Percentiles rank a stretch among this genome's conserved stretches.
These are phyloP conservation scores for Fusarium sp. DNA, from an alignment of 2,329 filamentous ascomycete genomes.

Conservation along the genomic window DNA sequence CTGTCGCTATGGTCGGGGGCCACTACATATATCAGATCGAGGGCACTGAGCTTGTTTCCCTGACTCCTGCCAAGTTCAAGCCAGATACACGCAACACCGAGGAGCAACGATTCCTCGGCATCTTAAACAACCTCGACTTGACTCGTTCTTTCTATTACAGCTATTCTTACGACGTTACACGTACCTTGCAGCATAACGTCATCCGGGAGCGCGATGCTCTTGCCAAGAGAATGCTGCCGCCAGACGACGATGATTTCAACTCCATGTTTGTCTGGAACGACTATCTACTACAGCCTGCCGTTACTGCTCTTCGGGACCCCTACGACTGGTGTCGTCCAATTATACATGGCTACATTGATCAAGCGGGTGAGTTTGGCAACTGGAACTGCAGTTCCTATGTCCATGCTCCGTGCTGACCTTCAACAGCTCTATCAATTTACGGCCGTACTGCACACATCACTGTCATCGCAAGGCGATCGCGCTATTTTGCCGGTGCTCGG, in stretches of 20 bases:
- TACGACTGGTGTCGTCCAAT: constrained; percentile 97
- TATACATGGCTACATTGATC: constrained; percentile 95
- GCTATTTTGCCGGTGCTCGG: constrained; percentile 91
- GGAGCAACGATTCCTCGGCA: constrained; percentile 86
- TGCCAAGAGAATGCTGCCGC: constrained; percentile 67
- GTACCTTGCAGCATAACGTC: constrained; percentile 91
- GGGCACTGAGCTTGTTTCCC: constrained; percentile 86
- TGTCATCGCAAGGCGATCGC: constrained; percentile 88
- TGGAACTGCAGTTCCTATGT: not conserved
- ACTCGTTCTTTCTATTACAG: constrained; percentile 97
- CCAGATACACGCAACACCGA: constrained; percentile 83
- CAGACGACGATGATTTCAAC: constrained; percentile 74
- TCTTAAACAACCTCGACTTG: constrained; percentile 89
- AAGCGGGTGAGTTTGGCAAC: constrained; percentile 62
- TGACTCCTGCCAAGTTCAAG: constrained; percentile 80
- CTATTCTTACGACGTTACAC: constrained; percentile 96
- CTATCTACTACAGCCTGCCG: constrained; percentile 81
- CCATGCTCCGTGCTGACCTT: not conserved
- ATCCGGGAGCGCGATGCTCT: constrained; percentile 78
- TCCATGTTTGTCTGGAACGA: constrained; percentile 99
- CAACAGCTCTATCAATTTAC: constrained; percentile 76
- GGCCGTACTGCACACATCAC: constrained; percentile 90
- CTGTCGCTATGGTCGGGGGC: constrained; percentile 93
- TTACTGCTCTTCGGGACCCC: constrained; percentile 74
- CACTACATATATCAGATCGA: constrained; percentile 97